These are phyloP conservation scores for Termitomyces sp. DNA, from an alignment of 768 basidiomycete genomes.

Conservation along the genomic window DNA sequence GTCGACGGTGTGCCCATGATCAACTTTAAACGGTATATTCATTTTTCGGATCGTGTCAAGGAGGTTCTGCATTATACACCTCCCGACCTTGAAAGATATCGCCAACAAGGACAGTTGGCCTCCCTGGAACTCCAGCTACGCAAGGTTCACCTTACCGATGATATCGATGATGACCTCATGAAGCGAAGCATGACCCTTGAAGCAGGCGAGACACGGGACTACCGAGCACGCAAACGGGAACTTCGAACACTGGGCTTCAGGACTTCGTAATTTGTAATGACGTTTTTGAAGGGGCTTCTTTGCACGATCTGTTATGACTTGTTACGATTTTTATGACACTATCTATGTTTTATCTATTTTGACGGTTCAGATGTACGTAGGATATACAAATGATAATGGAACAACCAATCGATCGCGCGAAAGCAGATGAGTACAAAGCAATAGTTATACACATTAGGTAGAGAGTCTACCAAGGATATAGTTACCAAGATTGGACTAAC, in stretches of 20 bases:
- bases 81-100: conserved; percentile 12
- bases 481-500: not conserved
- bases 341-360: no score
- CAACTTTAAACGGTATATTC: conserved; percentile 38
- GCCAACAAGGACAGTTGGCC: not conserved
- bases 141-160: not conserved
- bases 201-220: conserved; percentile 23
- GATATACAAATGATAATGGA: no score
- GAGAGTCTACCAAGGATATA: not conserved
- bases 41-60: conserved; percentile 33
- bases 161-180: conserved; percentile 30
- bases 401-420: no score
- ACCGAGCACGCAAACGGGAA: conserved; percentile 17
- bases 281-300: no score
- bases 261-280: not conserved
- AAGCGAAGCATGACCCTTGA: conserved; percentile 27
- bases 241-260: conserved; percentile 21
- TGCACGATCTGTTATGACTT: no score
- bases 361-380: no score
- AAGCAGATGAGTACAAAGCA: not conserved
- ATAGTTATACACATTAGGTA: conserved; percentile 1
- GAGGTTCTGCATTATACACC: conserved; percentile 28
- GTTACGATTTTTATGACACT: no score
- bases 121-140: not conserved
- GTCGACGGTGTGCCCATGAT: conserved; percentile 32